Percentiles rank a stretch among this genome's conserved stretches.
Conservation (phyloP, 495 filamentous ascomycete genomes). For the Podospora pseudopauciseta region DNA sequence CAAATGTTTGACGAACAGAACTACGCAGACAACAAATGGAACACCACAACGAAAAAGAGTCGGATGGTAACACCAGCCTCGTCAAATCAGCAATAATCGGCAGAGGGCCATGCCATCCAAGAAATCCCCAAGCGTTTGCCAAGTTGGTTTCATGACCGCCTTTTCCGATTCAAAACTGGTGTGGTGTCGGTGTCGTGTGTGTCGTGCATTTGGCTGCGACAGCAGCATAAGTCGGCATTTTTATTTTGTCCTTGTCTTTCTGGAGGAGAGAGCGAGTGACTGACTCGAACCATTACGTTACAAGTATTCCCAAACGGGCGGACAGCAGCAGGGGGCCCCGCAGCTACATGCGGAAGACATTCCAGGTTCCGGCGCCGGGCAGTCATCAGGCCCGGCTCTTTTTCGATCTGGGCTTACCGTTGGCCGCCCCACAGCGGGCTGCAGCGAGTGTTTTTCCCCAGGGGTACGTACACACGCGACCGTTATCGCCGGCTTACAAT, state of each 20-base stretch:
- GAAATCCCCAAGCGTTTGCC: neutral
- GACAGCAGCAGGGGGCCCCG: slow-evolving; percentile 20
- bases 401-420: slow-evolving; percentile 1
- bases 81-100: neutral
- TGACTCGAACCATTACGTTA: slow-evolving; percentile 53
- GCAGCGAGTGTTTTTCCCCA: neutral
- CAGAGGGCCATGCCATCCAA: neutral
- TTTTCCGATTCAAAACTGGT: neutral
- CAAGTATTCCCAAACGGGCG: slow-evolving; percentile 41
- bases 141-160: neutral
- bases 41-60: neutral
- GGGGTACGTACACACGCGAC: slow-evolving; percentile 14
- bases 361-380: neutral
- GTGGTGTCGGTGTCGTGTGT: neutral
- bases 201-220: neutral
- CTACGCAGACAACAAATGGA: neutral
- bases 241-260: neutral
- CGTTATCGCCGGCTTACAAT: slow-evolving; percentile 34
- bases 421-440: slow-evolving; percentile 9
- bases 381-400: neutral
- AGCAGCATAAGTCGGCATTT: neutral
- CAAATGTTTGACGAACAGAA: neutral
- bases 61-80: neutral
- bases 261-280: neutral
- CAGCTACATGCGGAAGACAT: neutral